These are phyloP conservation scores for Annulohypoxylon truncatum DNA, from an alignment of 2,329 filamentous ascomycete genomes.

Conservation along the genomic window DNA sequence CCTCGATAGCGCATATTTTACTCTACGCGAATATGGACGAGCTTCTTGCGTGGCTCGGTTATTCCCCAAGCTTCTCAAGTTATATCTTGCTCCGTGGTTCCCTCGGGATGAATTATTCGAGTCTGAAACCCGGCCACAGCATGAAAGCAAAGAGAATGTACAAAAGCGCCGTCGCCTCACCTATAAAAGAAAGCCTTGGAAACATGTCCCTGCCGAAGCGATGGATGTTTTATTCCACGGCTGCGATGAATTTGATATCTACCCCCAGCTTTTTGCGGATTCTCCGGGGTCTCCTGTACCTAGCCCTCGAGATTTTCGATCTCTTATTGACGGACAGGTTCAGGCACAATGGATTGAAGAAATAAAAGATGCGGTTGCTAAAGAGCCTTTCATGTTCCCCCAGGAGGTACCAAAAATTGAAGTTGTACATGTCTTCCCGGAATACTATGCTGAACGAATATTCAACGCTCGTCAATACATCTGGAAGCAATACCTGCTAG, in stretches of 20 bases:
- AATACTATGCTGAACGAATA: neutral
- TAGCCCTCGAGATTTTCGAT: too few species aligned
- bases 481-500: neutral
- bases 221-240: neutral
- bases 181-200: neutral
- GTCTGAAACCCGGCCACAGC: too few species aligned
- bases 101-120: neutral
- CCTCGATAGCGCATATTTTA: neutral
- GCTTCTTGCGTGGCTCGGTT: neutral
- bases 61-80: conserved; percentile 2
- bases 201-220: neutral
- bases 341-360: neutral
- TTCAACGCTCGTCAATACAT: neutral
- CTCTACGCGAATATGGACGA: too few species aligned
- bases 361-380: neutral
- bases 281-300: too few species aligned
- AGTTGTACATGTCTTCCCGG: conserved; percentile 12
- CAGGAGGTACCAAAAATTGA: conserved; percentile 9
- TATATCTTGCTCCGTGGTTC: conserved; percentile 5
- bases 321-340: neutral
- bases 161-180: too few species aligned
- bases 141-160: too few species aligned
- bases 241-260: neutral
- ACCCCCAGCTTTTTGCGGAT: too few species aligned
- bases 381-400: neutral